Base-by-base conservation (phyloP, 306 rosid genomes). In the Aeschynomene evenia region DNA sequence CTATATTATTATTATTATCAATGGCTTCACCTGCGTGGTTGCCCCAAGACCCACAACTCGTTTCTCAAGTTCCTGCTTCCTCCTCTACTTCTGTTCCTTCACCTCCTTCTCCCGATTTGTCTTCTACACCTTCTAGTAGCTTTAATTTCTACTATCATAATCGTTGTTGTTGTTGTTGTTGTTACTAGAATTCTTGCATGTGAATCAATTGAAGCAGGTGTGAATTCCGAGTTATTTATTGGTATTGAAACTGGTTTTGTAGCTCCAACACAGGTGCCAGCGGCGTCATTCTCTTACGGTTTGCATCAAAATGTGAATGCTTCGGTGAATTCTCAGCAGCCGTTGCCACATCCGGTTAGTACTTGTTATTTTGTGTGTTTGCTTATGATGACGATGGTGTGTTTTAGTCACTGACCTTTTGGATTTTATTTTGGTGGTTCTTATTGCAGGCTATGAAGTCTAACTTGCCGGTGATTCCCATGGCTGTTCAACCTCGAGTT, bases 21-120 rank as follows among this genome's bases (percentile, higher is more conserved):
- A 83, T 83, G 91, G 81, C 86, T 22, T 80, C 88, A 0, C 66
- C 86, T 22, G 86, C 84, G 40, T 86, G 88, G 86, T 70, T 86
- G 71, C 57, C 81, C 0, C 87, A 75, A 51, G 84, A 83, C 39
- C 26, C 72, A 18, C 74, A 28, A 18, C 57, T 80, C 7, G 49
- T 63, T n/a, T 53, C 81, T 34, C 78, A 70, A 64, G 23, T 31
- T 23, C 54, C 70, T 9, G 28, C 37, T 36, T 55, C 74, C 61
- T 72, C 78, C 36, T 26, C 75, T 20, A 49, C 76, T 67, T 42
- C 75, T 33, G 50, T 76, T 53, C 1, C 71, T 10, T 14, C 75
- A 22, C 3, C 71, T 50, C 39, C 63, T 12, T 22, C 39, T 31
- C 28, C 78, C 5, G 56, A 68, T 74, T 46, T 20, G 14, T 26